A percentile compares a stretch with the other conserved stretches of the same genome.
phyloP scores from a whole-genome alignment of 805 yeast species.

The Starmera caribaea region DNA sequence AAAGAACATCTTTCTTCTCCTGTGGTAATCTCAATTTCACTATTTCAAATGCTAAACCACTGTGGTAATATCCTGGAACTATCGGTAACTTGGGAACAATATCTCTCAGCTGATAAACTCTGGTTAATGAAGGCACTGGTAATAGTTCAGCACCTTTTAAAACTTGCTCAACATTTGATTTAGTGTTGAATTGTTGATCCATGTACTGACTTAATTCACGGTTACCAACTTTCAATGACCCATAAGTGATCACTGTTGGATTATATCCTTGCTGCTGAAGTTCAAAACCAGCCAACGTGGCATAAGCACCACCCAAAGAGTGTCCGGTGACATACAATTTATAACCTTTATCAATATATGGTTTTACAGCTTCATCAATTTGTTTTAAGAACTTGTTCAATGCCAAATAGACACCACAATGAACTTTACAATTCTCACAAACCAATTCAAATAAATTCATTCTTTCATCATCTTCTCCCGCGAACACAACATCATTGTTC shows the following conservation, averaged over 20 bases:
- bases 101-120: slow-evolving; percentile 52
- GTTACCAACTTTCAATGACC: slow-evolving; percentile 60
- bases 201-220: slow-evolving; percentile 37
- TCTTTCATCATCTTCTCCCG: neutral
- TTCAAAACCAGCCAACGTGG: slow-evolving; percentile 55
- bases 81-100: slow-evolving; percentile 55
- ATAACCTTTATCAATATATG: slow-evolving; percentile 33
- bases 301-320: slow-evolving; percentile 69
- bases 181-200: slow-evolving; percentile 37
- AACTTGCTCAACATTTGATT: slow-evolving; percentile 17
- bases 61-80: slow-evolving; percentile 23
- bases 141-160: slow-evolving; percentile 21
- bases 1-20: slow-evolving; percentile 11
- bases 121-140: slow-evolving; percentile 24
- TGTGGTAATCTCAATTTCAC: slow-evolving; percentile 27
- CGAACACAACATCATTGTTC: slow-evolving; percentile 7
- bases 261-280: slow-evolving; percentile 41
- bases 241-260: slow-evolving; percentile 50
- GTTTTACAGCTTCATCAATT: slow-evolving; percentile 23
- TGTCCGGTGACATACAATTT: slow-evolving; percentile 55
- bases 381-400: slow-evolving; percentile 30
- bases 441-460: slow-evolving; percentile 9
- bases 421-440: slow-evolving; percentile 50
- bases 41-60: slow-evolving; percentile 23
- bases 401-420: slow-evolving; percentile 51